Percentiles rank a stretch among this genome's conserved stretches.
Evolutionary conservation across 1,139 yeast genomes (phyloP).

Genomic region (Blastobotrys ciferrii): DNA sequence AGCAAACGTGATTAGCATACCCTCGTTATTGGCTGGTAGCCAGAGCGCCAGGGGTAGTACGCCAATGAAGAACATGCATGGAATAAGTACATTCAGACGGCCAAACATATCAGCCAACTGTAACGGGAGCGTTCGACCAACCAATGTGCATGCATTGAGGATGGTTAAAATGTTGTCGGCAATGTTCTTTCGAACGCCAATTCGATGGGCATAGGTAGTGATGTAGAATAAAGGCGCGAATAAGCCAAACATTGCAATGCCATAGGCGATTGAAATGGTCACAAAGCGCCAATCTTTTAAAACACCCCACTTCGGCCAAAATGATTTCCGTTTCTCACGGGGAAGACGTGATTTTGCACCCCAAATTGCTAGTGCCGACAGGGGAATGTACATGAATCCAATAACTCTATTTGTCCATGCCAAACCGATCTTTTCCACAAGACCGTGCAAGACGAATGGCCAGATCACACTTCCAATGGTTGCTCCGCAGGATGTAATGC

Average conservation of each 20-base stretch:
- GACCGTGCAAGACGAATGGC: slow-evolving; percentile 43
- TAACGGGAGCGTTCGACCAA: slow-evolving; percentile 54
- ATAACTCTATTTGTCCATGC: slow-evolving; percentile 51
- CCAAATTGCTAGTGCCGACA: slow-evolving; percentile 38
- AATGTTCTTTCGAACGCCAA: slow-evolving; percentile 31
- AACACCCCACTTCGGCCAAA: slow-evolving; percentile 23
- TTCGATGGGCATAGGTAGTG: slow-evolving; percentile 39
- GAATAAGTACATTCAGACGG: slow-evolving; percentile 43
- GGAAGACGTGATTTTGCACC: slow-evolving; percentile 35
- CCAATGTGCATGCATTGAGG: slow-evolving; percentile 47
- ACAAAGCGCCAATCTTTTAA: slow-evolving; percentile 24
- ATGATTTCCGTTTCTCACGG: slow-evolving; percentile 19
- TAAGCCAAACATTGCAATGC: slow-evolving; percentile 37
- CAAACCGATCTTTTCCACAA: slow-evolving; percentile 46
- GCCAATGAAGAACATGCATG: slow-evolving; percentile 32
- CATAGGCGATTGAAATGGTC: slow-evolving; percentile 28
- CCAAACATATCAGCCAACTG: slow-evolving; percentile 43
- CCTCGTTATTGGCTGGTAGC: slow-evolving; percentile 27
- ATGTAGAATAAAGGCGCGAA: slow-evolving; percentile 43
- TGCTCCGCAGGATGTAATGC: slow-evolving; percentile 58
- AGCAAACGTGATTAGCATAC: slow-evolving; percentile 38
- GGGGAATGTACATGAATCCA: slow-evolving; percentile 44
- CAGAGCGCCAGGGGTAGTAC: slow-evolving; percentile 31
- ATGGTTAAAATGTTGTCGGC: slow-evolving; percentile 42
- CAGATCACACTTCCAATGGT: slow-evolving; percentile 62